Conservation (phyloP, 306 rosid species). For the Mucuna pruriens region DNA sequence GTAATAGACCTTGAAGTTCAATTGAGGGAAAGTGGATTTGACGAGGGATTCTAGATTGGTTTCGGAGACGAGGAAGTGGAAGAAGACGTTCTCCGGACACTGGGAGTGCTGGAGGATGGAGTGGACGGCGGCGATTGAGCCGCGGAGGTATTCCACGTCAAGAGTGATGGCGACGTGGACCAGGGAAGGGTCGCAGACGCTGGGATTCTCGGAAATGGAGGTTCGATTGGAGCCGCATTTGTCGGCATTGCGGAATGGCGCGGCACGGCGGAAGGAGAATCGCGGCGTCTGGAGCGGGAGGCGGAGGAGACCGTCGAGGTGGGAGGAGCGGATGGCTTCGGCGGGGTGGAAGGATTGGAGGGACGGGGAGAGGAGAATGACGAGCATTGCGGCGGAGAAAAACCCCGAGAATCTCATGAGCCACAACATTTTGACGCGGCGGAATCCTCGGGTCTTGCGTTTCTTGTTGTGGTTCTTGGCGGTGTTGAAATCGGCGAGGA, state of each 20-base stretch:
- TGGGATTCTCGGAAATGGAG: not conserved
- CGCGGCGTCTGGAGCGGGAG: constrained; percentile 22
- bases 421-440: constrained; percentile 57
- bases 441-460: constrained; percentile 22
- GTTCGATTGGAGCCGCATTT: constrained; percentile 44
- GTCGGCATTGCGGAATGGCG: constrained; percentile 56
- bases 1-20: constrained; percentile 66
- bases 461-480: constrained; percentile 41
- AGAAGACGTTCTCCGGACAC: constrained; percentile 69
- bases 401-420: constrained; percentile 62
- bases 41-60: constrained; percentile 50
- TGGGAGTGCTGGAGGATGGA: constrained; percentile 66
- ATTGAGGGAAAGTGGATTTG: constrained; percentile 57
- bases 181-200: constrained; percentile 58
- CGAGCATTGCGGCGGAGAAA: constrained; percentile 66
- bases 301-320: constrained; percentile 51
- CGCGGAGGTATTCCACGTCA: constrained; percentile 69
- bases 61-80: constrained; percentile 66
- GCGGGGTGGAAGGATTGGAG: constrained; percentile 74
- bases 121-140: constrained; percentile 76
- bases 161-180: constrained; percentile 77
- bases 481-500: constrained; percentile 42
- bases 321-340: constrained; percentile 70
- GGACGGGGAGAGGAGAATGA: constrained; percentile 65
- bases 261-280: constrained; percentile 51